These are phyloP conservation scores for Sisymbrium altissimum DNA, from an alignment of 345 rosid species.

Conservation along the genomic window DNA sequence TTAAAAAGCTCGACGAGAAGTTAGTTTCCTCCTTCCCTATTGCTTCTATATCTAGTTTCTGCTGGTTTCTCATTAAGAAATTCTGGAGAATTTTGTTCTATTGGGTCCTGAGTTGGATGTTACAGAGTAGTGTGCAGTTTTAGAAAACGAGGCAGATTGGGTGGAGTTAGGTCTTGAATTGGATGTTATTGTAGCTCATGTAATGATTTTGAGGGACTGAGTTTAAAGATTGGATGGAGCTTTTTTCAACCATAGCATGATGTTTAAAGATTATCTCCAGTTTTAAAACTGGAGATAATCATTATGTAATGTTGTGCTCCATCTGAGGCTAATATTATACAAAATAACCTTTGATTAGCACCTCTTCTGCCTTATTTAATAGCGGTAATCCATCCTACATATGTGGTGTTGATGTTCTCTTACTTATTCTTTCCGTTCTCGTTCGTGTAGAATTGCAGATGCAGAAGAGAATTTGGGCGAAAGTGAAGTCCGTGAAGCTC, in stretches of 20 bases:
- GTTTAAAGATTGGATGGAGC: background rate
- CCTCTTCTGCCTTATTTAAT: background rate
- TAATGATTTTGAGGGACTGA: background rate
- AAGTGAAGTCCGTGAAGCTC: conserved; percentile 99
- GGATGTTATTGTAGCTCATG: conserved; percentile 1
- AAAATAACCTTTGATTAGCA: background rate
- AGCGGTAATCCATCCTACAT: background rate
- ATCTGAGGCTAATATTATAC: background rate
- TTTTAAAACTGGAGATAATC: background rate
- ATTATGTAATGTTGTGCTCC: background rate
- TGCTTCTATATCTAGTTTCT: background rate
- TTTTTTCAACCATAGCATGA: background rate
- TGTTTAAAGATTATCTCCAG: too few species aligned
- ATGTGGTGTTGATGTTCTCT: background rate
- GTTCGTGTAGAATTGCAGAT: conserved; percentile 73
- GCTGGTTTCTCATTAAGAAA: background rate
- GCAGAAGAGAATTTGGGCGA: conserved; percentile 98
- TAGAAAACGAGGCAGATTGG: background rate
- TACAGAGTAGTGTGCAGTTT: background rate
- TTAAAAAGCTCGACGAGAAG: conserved; percentile 91
- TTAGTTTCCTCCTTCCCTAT: conserved; percentile 36
- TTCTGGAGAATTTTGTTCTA: background rate
- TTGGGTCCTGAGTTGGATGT: background rate
- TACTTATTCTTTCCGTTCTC: background rate
- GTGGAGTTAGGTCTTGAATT: background rate